A percentile compares a stretch with the other conserved stretches of the same genome.
Evolutionary conservation across 2,329 filamentous ascomycete species (phyloP).

Genomic region (Elsinoe perseae): DNA sequence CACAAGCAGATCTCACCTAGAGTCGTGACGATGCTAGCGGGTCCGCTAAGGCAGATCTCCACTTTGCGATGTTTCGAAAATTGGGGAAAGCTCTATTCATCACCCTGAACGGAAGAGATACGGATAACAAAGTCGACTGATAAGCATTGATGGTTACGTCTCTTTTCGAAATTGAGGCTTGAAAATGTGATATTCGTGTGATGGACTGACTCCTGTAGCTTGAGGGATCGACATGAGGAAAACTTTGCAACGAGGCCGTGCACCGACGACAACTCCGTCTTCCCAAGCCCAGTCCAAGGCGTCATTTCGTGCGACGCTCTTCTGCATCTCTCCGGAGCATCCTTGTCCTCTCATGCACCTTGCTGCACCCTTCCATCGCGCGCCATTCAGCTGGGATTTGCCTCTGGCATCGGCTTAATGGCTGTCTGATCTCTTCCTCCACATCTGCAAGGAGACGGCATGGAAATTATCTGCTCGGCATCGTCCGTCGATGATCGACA

Average conservation of each 20-base stretch:
- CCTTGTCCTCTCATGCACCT: conserved; percentile 1
- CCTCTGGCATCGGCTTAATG: background rate
- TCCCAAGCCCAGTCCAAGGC: background rate
- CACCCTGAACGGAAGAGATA: background rate
- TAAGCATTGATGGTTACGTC: background rate
- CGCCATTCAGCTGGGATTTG: background rate
- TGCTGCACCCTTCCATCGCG: conserved; percentile 1
- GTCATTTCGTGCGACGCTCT: conserved; percentile 1
- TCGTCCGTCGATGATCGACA: background rate
- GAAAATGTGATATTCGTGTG: background rate
- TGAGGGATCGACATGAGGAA: background rate
- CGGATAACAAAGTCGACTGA: background rate
- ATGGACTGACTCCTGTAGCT: background rate
- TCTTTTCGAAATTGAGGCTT: background rate
- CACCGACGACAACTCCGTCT: background rate
- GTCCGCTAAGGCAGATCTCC: conserved; percentile 11
- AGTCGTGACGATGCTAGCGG: conserved; percentile 14
- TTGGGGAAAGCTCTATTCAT: conserved; percentile 8
- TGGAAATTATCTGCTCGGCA: conserved; percentile 10
- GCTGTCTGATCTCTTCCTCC: background rate
- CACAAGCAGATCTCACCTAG: background rate
- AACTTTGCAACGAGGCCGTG: conserved; percentile 3
- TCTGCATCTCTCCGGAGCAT: background rate
- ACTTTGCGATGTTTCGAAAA: conserved; percentile 13
- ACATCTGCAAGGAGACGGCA: background rate